Evolutionary conservation across 306 rosid genomes (phyloP), one percentile per base, ranked within the genome.

Genomic region (Dalbergia cultrata): DNA sequence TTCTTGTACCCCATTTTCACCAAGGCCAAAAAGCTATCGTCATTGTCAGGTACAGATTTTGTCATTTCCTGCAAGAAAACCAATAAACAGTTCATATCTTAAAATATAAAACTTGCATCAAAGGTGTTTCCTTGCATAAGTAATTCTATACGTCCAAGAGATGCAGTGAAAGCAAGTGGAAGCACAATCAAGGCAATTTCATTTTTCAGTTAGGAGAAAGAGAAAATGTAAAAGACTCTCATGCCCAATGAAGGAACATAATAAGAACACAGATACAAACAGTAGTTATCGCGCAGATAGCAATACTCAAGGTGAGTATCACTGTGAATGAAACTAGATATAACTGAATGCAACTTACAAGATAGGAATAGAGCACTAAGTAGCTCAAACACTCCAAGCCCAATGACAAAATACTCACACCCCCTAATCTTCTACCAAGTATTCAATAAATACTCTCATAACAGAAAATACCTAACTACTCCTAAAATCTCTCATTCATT

Each of bases 1-100:
- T 14, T 74, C 18, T 86, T 33, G 83, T 80, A 93, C 18, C 99
- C 99, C 99, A 96, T 93, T 17, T 80, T 83, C 74, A 89, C 86
- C 78, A 96, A 88, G 60, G 87, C 1, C 76, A 17, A n/a, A 18
- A 89, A 49, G 41, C 73, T 81, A 56, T 53, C 78, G 71, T 77
- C 88, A 57, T 76, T 77, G 52, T 73, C 86, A 61, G 90, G 86
- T 69, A 59, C 72, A 47, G 88, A 68, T 80, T 78, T 83, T 49
- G 59, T 70, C 13, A 84, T 63, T 75, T 78, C 93, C 99, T 96
- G 92, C 70, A 83, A 71, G 52, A 81, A 6, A 76, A 66, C 50
- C 63, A 85, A 74, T 78, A 56, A 67, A 21, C 62, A 37, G 52
- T 70, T 26, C 72, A 63, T 21, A 72, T 41, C 21, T 67, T 35